Evolutionary conservation across 2,329 filamentous ascomycete genomes (phyloP).

Genomic region (Verticillium zaregamsianum): DNA sequence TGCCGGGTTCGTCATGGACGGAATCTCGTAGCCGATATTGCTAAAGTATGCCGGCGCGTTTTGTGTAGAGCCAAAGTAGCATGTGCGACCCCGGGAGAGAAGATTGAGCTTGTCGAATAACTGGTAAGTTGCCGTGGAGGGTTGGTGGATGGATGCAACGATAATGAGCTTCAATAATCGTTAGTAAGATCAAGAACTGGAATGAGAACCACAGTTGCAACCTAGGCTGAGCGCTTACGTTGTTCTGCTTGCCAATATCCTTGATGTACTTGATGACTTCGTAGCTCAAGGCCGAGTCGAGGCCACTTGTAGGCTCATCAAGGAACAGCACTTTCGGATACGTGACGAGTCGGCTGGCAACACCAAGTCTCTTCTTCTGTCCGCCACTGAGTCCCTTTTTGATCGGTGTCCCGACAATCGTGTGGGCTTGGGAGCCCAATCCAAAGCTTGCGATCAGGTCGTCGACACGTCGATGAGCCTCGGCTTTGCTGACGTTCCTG

Average conservation of each 20-base stretch:
- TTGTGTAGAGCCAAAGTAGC: constrained; percentile 65
- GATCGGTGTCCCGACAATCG: constrained; percentile 76
- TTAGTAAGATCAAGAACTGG: not conserved
- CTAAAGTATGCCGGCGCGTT: constrained; percentile 61
- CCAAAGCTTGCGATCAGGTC: constrained; percentile 69
- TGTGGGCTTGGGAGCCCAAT: constrained; percentile 62
- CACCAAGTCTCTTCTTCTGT: constrained; percentile 75
- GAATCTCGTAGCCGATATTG: constrained; percentile 56
- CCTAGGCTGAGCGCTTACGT: constrained; percentile 36
- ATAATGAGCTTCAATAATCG: constrained; percentile 58
- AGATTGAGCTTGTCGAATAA: constrained; percentile 78
- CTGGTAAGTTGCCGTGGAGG: constrained; percentile 72
- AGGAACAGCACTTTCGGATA: constrained; percentile 77
- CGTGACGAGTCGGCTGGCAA: constrained; percentile 78
- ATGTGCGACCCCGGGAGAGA: constrained; percentile 64
- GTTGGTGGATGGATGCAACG: constrained; percentile 81
- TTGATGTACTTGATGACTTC: constrained; percentile 75
- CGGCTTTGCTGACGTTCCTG: constrained; percentile 38
- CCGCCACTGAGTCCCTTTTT: constrained; percentile 80
- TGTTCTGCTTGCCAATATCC: constrained; percentile 60
- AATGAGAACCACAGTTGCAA: not conserved
- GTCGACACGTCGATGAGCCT: constrained; percentile 60
- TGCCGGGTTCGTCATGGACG: constrained; percentile 70
- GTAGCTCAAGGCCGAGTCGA: constrained; percentile 72
- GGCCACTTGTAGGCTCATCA: constrained; percentile 78